Percentiles rank a stretch among this genome's conserved stretches.
Evolutionary conservation across 345 rosid genomes (phyloP).

Genomic region (Durio zibethinus): DNA sequence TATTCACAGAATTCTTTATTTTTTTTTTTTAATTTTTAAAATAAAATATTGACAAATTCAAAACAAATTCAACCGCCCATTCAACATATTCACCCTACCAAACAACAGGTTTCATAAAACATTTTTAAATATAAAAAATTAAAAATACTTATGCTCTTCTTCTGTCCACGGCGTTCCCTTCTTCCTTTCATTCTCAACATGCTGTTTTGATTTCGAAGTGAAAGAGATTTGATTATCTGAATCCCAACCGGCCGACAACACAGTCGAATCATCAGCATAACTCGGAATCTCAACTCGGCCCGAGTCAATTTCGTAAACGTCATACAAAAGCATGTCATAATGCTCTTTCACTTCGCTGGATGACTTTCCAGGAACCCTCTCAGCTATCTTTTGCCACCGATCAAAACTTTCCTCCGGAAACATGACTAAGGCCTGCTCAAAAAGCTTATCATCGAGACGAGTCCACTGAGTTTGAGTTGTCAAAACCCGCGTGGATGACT

Average conservation of each 20-base stretch:
- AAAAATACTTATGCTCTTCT: conserved; percentile 52
- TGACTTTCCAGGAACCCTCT: conserved; percentile 45
- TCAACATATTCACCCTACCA: background rate
- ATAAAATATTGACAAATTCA: background rate
- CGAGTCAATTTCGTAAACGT: conserved; percentile 61
- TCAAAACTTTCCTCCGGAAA: conserved; percentile 52
- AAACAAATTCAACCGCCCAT: background rate
- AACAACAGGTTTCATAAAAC: too few species aligned
- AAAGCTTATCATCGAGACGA: conserved; percentile 62
- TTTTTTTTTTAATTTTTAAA: background rate
- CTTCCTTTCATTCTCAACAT: conserved; percentile 50
- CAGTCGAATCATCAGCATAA: conserved; percentile 46
- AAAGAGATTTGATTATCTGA: conserved; percentile 41
- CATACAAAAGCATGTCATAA: conserved; percentile 55
- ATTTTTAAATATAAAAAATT: background rate
- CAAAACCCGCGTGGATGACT: background rate
- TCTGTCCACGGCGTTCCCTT: conserved; percentile 77
- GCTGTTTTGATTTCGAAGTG: conserved; percentile 16
- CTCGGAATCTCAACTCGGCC: conserved; percentile 62
- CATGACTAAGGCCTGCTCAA: conserved; percentile 57
- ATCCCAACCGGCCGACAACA: conserved; percentile 25
- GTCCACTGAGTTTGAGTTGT: conserved; percentile 43
- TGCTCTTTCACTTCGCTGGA: conserved; percentile 46
- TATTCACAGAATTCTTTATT: background rate
- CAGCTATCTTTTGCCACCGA: conserved; percentile 68